Evolutionary conservation across 2,329 filamentous ascomycete genomes (phyloP).

Genomic region (Fusarium citri): DNA sequence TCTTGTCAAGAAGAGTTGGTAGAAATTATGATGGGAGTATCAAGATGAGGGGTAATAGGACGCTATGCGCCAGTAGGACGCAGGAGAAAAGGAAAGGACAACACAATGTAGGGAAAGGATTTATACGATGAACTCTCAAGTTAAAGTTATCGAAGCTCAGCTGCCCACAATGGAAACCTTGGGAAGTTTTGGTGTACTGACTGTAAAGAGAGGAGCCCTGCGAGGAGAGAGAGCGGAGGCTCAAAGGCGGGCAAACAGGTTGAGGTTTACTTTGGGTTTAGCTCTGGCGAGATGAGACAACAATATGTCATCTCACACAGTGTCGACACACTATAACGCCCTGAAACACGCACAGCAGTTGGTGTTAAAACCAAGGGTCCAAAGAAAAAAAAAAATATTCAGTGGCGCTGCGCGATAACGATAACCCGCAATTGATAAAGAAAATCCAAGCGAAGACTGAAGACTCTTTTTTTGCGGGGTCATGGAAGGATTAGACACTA

Average conservation of each 20-base stretch:
- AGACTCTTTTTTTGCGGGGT: conserved; percentile 10
- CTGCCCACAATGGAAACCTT: conserved; percentile 29
- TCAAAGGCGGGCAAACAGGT: conserved; percentile 8
- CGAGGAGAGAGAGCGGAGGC: conserved; percentile 27
- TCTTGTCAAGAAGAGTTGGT: neutral
- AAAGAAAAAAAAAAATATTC: conserved; percentile 33
- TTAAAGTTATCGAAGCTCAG: conserved; percentile 37
- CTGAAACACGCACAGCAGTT: conserved; percentile 21
- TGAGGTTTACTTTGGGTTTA: conserved; percentile 16
- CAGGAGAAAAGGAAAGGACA: neutral
- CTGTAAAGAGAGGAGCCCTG: conserved; percentile 14
- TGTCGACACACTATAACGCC: conserved; percentile 4
- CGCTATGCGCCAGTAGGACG: neutral
- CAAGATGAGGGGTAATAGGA: neutral
- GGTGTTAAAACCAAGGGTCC: conserved; percentile 25
- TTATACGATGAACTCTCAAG: conserved; percentile 11
- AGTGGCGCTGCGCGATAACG: conserved; percentile 56
- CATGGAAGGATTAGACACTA: neutral
- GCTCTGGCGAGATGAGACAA: conserved; percentile 25
- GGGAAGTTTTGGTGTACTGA: conserved; percentile 28
- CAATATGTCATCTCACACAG: conserved; percentile 12
- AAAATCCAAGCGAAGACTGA: neutral
- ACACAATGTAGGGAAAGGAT: neutral
- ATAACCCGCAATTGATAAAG: conserved; percentile 48
- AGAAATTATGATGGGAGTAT: neutral